Percentiles rank a stretch among this genome's conserved stretches.
Evolutionary conservation across 331 rosid species (phyloP).

Genomic region (Dryas integrifolia): DNA sequence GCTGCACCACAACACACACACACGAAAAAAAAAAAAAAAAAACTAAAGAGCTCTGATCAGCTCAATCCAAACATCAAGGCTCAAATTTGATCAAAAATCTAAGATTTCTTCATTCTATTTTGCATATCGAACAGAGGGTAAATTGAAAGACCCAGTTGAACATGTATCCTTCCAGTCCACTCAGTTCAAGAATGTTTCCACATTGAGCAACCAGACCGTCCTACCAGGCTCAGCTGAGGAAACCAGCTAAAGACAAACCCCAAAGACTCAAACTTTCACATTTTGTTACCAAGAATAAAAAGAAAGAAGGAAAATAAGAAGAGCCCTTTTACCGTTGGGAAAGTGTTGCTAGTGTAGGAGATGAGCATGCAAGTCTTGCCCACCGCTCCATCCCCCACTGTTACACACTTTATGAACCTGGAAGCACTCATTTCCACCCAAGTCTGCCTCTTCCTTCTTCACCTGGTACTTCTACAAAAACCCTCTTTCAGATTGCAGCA

Average conservation of each 20-base stretch:
- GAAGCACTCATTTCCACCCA: conserved; percentile 75
- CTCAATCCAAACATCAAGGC: not conserved
- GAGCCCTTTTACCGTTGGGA: conserved; percentile 62
- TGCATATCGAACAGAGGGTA: conserved; percentile 13
- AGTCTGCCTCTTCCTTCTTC: conserved; percentile 17
- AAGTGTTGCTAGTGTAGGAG: conserved; percentile 97
- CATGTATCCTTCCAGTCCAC: not conserved
- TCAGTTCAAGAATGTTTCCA: not conserved
- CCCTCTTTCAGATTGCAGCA: conserved; percentile 35
- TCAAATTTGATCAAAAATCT: conserved; percentile 2
- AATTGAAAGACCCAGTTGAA: conserved; percentile 10
- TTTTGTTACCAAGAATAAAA: not conserved
- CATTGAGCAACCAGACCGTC: not conserved
- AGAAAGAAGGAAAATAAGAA: not conserved
- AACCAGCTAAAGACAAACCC: conserved; percentile 14
- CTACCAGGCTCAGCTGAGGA: not conserved
- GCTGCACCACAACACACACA: not conserved
- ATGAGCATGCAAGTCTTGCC: conserved; percentile 99
- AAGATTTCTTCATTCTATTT: conserved; percentile 22
- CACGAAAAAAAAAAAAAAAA: too few relatives aligned
- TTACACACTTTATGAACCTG: conserved; percentile 92
- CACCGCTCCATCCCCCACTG: conserved; percentile 95
- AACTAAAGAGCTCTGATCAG: not conserved
- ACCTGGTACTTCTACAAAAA: conserved; percentile 19
- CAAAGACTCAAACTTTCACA: conserved; percentile 15